Evolutionary conservation across 768 basidiomycete genomes (phyloP), one percentile per base, ranked within the genome.

Genomic region (Suillus subluteus): DNA sequence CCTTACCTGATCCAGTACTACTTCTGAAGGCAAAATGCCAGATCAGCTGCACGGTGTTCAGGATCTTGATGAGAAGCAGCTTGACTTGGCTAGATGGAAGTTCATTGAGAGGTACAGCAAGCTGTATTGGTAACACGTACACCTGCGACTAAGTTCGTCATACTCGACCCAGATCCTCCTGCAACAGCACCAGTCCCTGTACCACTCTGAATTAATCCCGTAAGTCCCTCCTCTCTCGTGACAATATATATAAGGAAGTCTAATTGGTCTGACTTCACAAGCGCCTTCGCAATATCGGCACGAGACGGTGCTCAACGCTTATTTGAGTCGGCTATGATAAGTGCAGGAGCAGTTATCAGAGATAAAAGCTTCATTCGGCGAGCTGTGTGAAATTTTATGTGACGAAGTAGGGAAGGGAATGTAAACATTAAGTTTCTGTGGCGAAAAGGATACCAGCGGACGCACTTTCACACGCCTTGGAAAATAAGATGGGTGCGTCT

Each of bases 391-490:
- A 62, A 56, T 35, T n/a, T 35, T n/a, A 35, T 13, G 32, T 21
- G 55, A 56, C 21, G 21, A 26, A 4, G 38, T 7, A 18, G n/a
- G 50, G 18, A 46, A 40, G 59, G 12, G 32, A n/a, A 43, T 58
- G 61, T 23, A 9, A 58, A 40, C 30, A 61, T 44, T 41, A 46
- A 40, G 13, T 13, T 23, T 11, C 44, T 52, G 48, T 46, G 43
- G 43, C 59, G 64, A 26, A 41, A 26, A 62, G 16, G 66, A 3
- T 16, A 26, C 21, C 8, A 40, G 18, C 30, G 26, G 43, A 88
- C 95, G 73, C 72, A 98, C 97, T 92, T 85, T 99, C 97, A 80
- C 97, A 99, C 63, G 97, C 97, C 79, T 98, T 98, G 81, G 95
- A 96, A 78, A 98, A 97, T 46, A 99, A 81, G 66, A 99, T 92